Evolutionary conservation across 2,329 filamentous ascomycete species (phyloP).

Genomic region (Chaetomiaceae sp.): DNA sequence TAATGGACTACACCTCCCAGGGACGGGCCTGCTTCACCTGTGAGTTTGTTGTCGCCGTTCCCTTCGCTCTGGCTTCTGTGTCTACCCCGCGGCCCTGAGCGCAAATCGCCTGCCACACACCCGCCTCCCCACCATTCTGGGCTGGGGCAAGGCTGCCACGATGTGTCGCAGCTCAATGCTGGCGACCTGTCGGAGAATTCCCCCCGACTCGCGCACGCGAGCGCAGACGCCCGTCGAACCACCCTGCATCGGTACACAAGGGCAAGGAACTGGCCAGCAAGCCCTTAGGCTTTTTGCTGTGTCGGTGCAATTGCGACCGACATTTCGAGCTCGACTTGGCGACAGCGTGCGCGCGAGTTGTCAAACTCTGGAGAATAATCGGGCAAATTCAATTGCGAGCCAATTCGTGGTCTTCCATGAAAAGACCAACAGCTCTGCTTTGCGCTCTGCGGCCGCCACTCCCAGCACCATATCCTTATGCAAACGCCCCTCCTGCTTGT

Average conservation of each 20-base stretch:
- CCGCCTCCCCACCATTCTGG: neutral
- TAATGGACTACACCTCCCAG: constrained; percentile 32
- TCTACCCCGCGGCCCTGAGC: constrained; percentile 19
- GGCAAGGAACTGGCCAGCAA: constrained; percentile 6
- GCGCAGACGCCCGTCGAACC: neutral
- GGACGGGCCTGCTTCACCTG: constrained; percentile 45
- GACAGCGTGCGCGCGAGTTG: neutral
- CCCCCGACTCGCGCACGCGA: neutral
- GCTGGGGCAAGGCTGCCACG: constrained; percentile 5
- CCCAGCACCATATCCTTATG: constrained; percentile 5
- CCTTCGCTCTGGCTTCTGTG: constrained; percentile 18
- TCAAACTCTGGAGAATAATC: neutral
- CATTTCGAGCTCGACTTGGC: neutral
- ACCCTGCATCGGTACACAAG: neutral
- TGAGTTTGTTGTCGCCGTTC: constrained; percentile 32
- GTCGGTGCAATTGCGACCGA: constrained; percentile 6
- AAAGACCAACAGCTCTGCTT: neutral
- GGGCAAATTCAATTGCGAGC: constrained; percentile 4
- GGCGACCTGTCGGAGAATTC: neutral
- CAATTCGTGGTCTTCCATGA: neutral
- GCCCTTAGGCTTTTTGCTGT: neutral
- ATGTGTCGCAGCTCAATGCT: constrained; percentile 7
- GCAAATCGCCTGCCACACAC: constrained; percentile 16
- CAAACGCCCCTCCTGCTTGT: constrained; percentile 15
- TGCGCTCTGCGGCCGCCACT: constrained; percentile 8